Percentiles rank a stretch among this genome's conserved stretches.
Conservation (phyloP, 1,284 basidiomycete genomes). For the Gymnopus androsaceus region DNA sequence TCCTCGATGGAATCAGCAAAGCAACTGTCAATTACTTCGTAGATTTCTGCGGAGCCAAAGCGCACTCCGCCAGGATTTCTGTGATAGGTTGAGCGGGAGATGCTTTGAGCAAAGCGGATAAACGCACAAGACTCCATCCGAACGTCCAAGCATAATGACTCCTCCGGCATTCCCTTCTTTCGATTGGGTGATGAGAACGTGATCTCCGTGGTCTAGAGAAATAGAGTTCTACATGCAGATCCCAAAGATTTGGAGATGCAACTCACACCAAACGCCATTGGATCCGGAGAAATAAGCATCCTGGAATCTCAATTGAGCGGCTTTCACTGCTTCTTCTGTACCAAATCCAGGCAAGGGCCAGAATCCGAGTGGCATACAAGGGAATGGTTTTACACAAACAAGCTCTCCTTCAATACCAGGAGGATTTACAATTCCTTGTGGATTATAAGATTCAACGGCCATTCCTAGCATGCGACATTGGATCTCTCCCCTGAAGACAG, state of each 20-base stretch:
- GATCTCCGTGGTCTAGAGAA: conserved; percentile 71
- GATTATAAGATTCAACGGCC: conserved; percentile 61
- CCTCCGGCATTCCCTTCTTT: conserved; percentile 73
- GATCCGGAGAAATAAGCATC: conserved; percentile 80
- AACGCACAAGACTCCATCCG: conserved; percentile 74
- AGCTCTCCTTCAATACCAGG: conserved; percentile 63
- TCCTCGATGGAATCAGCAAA: conserved; percentile 58
- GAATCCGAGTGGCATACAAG: conserved; percentile 84
- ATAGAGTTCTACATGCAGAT: conserved; percentile 11
- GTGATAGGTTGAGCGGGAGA: conserved; percentile 24
- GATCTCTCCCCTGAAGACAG: conserved; percentile 84
- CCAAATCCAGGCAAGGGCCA: conserved; percentile 78
- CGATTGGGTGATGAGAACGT: conserved; percentile 69
- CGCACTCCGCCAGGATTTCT: conserved; percentile 85
- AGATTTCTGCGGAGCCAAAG: conserved; percentile 85
- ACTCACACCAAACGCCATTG: conserved; percentile 76
- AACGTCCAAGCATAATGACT: conserved; percentile 81
- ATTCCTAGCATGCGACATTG: conserved; percentile 86
- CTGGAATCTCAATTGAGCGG: conserved; percentile 65
- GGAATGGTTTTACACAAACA: conserved; percentile 81
- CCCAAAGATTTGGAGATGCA: background rate
- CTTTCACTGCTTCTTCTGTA: conserved; percentile 54
- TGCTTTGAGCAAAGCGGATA: conserved; percentile 19
- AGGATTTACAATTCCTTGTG: conserved; percentile 43
- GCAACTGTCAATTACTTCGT: conserved; percentile 73